A percentile compares a stretch with the other conserved stretches of the same genome.
Evolutionary conservation across 2,329 filamentous ascomycete species (phyloP).

Genomic region (Aspergillus puulaauensis): DNA sequence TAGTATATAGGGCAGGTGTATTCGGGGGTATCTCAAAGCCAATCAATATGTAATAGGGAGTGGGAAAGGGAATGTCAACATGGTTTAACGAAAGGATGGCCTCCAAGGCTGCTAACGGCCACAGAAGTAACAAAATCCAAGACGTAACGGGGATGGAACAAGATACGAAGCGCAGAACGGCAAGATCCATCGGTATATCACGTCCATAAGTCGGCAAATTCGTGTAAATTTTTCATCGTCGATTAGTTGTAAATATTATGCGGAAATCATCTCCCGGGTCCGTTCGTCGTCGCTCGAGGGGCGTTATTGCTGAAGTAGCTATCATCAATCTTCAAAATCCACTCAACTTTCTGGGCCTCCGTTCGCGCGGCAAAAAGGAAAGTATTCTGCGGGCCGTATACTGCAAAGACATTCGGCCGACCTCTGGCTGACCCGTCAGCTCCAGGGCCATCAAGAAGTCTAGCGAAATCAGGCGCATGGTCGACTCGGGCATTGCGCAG

Average conservation of each 20-base stretch:
- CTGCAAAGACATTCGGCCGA: conserved; percentile 78
- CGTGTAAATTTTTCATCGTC: conserved; percentile 3
- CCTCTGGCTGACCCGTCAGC: conserved; percentile 40
- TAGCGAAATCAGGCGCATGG: conserved; percentile 82
- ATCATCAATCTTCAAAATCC: conserved; percentile 94
- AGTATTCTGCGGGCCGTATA: conserved; percentile 92
- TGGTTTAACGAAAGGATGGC: background rate
- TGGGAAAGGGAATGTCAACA: background rate
- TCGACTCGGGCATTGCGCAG: conserved; percentile 88
- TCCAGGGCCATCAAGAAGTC: conserved; percentile 62
- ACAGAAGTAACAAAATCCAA: background rate
- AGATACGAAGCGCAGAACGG: background rate
- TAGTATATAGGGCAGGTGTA: conserved; percentile 29
- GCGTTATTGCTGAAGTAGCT: conserved; percentile 57
- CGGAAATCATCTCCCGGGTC: conserved; percentile 19
- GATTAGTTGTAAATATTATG: conserved; percentile 1
- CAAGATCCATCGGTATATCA: conserved; percentile 9
- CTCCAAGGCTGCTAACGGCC: background rate
- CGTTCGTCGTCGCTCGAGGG: conserved; percentile 25
- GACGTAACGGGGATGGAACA: background rate
- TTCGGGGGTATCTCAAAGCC: conserved; percentile 40
- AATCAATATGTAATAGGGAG: conserved; percentile 19
- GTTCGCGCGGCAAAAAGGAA: conserved; percentile 90
- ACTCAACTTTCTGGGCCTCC: conserved; percentile 91
- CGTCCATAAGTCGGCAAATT: conserved; percentile 8